Percentiles rank a stretch among this genome's conserved stretches.
phyloP scores from a whole-genome alignment of 768 basidiomycete species.

The Pleurotus cornucopiae region DNA sequence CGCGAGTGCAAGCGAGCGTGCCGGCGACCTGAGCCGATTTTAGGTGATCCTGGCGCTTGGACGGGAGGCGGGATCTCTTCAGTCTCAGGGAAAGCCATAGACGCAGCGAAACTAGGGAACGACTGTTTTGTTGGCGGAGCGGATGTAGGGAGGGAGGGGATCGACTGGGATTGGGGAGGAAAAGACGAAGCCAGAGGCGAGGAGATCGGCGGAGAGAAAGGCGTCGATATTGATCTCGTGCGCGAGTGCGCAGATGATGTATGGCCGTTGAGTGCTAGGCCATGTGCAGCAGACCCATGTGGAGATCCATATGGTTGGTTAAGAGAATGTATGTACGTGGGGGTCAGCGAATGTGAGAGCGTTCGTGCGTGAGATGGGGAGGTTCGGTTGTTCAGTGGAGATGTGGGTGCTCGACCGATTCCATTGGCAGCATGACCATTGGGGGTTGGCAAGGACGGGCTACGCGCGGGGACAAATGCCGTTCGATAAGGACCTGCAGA shows the following conservation, averaged over 20 bases:
- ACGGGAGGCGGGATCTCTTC: background rate
- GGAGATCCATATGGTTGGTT: slow-evolving; percentile 2
- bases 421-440: slow-evolving; percentile 1
- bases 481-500: slow-evolving; percentile 19
- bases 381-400: background rate
- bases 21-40: slow-evolving; percentile 19
- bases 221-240: slow-evolving; percentile 14
- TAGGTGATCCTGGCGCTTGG: slow-evolving; percentile 1
- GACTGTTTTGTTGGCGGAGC: slow-evolving; percentile 3
- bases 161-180: slow-evolving; percentile 12
- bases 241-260: slow-evolving; percentile 24
- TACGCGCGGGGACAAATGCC: slow-evolving; percentile 11
- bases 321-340: slow-evolving; percentile 2
- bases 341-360: slow-evolving; percentile 1
- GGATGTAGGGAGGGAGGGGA: slow-evolving; percentile 9
- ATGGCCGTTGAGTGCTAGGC: slow-evolving; percentile 15
- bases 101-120: slow-evolving; percentile 5
- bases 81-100: slow-evolving; percentile 3
- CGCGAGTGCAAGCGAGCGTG: slow-evolving; percentile 84
- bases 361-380: slow-evolving; percentile 1
- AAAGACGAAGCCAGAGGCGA: slow-evolving; percentile 15
- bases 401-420: background rate
- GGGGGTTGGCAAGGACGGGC: slow-evolving; percentile 1
- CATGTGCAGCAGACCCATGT: background rate
- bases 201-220: slow-evolving; percentile 14